Evolutionary conservation across 371 early-diverging fungal genomes (phyloP).

Genomic region (Blastocladiella emersonii): DNA sequence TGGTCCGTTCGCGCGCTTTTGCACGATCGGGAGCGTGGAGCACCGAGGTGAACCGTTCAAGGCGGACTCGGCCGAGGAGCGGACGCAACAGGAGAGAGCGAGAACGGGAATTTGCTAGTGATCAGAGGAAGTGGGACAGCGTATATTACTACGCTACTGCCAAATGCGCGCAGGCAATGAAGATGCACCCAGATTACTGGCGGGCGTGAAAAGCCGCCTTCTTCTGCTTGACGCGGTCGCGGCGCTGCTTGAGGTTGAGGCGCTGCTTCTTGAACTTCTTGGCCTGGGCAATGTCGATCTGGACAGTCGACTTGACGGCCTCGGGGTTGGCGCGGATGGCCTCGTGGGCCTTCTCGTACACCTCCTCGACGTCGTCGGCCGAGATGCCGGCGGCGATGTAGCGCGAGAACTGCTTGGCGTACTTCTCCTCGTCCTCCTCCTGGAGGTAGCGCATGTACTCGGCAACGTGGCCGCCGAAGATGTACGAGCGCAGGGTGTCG

Average conservation of each 20-base stretch:
- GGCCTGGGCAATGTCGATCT: slow-evolving; percentile 37
- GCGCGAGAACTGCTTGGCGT: slow-evolving; percentile 92
- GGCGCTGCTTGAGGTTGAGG: slow-evolving; percentile 81
- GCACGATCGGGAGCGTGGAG: too few species aligned
- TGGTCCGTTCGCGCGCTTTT: too few species aligned
- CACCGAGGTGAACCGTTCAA: too few species aligned
- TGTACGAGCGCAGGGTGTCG: slow-evolving; percentile 90
- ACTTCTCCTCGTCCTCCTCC: slow-evolving; percentile 97
- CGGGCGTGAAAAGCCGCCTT: slow-evolving; percentile 49
- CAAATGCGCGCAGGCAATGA: too few species aligned
- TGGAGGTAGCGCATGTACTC: slow-evolving; percentile 96
- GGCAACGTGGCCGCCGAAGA: slow-evolving; percentile 96
- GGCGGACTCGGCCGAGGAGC: too few species aligned
- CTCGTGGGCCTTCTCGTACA: slow-evolving; percentile 89
- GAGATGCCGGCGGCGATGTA: slow-evolving; percentile 86
- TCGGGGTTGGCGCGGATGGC: slow-evolving; percentile 86
- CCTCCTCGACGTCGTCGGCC: slow-evolving; percentile 87
- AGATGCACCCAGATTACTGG: neutral
- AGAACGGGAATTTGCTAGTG: too few species aligned
- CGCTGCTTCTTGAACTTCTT: slow-evolving; percentile 44
- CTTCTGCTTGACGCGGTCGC: slow-evolving; percentile 79
- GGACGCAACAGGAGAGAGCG: too few species aligned
- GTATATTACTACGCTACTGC: too few species aligned
- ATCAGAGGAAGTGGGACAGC: too few species aligned
- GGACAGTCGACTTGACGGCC: slow-evolving; percentile 54